phyloP scores from a whole-genome alignment of 257 asterid species.

The Solanum medicagineum region DNA sequence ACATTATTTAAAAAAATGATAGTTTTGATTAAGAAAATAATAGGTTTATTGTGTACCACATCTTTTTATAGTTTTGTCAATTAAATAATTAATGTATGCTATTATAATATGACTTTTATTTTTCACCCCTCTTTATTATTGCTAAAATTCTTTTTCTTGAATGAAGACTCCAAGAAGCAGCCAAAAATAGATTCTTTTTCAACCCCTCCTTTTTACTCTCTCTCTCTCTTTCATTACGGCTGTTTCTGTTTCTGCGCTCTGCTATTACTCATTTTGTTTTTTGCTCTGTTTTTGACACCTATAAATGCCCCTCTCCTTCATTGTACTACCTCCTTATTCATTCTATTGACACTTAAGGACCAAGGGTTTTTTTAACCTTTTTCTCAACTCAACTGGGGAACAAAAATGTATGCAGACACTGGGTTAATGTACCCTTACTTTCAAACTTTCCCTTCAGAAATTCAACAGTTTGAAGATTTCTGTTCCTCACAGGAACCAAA shows the following conservation, averaged over 20 bases:
- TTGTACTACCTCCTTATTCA: conserved; percentile 8
- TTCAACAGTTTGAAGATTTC: conserved; percentile 53
- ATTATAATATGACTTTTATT: too few species aligned
- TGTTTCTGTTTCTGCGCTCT: conserved; percentile 13
- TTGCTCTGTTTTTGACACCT: conserved; percentile 29
- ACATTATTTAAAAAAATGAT: too few species aligned
- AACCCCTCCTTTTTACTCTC: conserved; percentile 1
- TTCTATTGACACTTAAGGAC: background rate
- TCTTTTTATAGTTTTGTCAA: too few species aligned
- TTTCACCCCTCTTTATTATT: background rate
- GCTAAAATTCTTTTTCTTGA: background rate
- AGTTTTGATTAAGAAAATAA: too few species aligned
- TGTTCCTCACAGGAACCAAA: conserved; percentile 37
- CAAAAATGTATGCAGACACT: conserved; percentile 65
- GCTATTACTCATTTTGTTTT: conserved; percentile 13
- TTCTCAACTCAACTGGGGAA: background rate
- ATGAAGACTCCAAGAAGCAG: conserved; percentile 16
- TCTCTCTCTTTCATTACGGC: conserved; percentile 15
- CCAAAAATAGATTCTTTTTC: conserved; percentile 41
- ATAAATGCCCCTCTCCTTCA: conserved; percentile 36
- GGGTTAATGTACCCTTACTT: conserved; percentile 55
- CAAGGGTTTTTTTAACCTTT: background rate
- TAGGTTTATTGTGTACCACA: too few species aligned
- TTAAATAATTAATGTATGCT: too few species aligned
- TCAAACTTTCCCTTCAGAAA: conserved; percentile 44